These are phyloP conservation scores for Candida railenensis DNA, from an alignment of 805 yeast genomes.

Conservation along the genomic window DNA sequence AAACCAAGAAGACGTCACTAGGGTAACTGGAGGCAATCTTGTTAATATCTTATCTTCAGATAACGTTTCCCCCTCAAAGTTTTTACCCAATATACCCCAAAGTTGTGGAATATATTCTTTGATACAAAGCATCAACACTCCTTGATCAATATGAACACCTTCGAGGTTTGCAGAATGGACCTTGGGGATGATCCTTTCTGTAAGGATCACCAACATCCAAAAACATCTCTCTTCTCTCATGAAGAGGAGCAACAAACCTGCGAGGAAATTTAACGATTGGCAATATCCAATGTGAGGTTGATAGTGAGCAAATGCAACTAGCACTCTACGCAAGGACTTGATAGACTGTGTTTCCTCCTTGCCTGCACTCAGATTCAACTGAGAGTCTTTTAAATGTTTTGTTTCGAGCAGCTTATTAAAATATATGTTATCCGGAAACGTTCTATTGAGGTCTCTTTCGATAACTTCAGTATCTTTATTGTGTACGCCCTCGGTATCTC, in stretches of 20 bases:
- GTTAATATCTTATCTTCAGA: conserved; percentile 55
- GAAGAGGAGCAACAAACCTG: conserved; percentile 80
- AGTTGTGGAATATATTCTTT: conserved; percentile 80
- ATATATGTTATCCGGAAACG: conserved; percentile 90
- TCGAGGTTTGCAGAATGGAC: conserved; percentile 87
- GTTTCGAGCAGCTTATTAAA: conserved; percentile 49
- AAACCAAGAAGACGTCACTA: conserved; percentile 97
- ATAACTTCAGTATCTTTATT: conserved; percentile 86
- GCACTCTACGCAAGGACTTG: conserved; percentile 71
- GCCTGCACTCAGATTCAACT: not conserved
- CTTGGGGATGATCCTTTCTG: conserved; percentile 83
- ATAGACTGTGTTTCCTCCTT: conserved; percentile 37
- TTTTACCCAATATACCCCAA: conserved; percentile 56
- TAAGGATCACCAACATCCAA: conserved; percentile 93
- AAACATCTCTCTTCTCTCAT: conserved; percentile 88
- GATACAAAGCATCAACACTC: conserved; percentile 84
- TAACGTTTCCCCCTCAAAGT: conserved; percentile 38
- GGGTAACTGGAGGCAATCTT: conserved; percentile 83
- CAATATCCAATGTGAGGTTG: conserved; percentile 94
- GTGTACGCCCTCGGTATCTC: conserved; percentile 50
- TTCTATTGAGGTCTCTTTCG: conserved; percentile 89
- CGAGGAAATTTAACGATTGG: conserved; percentile 89
- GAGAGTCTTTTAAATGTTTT: not conserved
- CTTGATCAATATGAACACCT: conserved; percentile 95
- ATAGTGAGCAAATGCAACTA: conserved; percentile 79